Evolutionary conservation across 1,284 basidiomycete species (phyloP), one percentile per base, ranked within the genome.

Genomic region (Macrocystidia cucumis): DNA sequence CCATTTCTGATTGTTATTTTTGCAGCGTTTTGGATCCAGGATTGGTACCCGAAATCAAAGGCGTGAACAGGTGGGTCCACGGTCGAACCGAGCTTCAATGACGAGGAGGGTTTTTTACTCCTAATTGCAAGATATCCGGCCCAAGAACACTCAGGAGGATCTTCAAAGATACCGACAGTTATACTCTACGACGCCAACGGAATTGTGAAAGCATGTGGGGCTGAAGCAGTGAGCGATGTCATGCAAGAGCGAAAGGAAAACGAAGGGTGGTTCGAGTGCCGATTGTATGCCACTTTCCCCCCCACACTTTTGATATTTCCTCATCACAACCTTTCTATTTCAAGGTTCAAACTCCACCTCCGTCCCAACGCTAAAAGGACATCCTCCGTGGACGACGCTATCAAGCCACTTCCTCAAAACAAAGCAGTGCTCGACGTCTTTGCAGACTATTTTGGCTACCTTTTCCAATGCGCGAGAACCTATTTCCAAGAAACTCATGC

Each of bases 341-440:
- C 9, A 32, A 70, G 67, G 68, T 71, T 67, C 54, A 71, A 72
- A 42, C 44, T 71, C 1, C 63, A 67, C 39, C 45, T 71, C 2
- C 59, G 62, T 1, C 58, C 64, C 19, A 44, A 51, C 9, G 44
- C 47, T 20, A 48, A 51, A n/a, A 52, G 57, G 12, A 46, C 62
- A 24, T 31, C 37, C 6, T 35, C 45, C 6, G 44, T 42, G 19
- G 37, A 43, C 32, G 28, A 42, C 26, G 24, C 49, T 39, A 47
- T 74, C 3, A 67, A 63, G 0, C 57, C 65, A 0, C 56, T 78
- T 1, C 75, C 76, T 0, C 32, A 44, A 1, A 56, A 62, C n/a
- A 74, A 72, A 45, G 57, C 55, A 0, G 59, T 62, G 1, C 46
- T 66, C 1, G 62, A 70, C 11, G 60, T 78, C 28, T 63, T 73